phyloP scores from a whole-genome alignment of 2,329 filamentous ascomycete genomes.

The Penicillium sp. region DNA sequence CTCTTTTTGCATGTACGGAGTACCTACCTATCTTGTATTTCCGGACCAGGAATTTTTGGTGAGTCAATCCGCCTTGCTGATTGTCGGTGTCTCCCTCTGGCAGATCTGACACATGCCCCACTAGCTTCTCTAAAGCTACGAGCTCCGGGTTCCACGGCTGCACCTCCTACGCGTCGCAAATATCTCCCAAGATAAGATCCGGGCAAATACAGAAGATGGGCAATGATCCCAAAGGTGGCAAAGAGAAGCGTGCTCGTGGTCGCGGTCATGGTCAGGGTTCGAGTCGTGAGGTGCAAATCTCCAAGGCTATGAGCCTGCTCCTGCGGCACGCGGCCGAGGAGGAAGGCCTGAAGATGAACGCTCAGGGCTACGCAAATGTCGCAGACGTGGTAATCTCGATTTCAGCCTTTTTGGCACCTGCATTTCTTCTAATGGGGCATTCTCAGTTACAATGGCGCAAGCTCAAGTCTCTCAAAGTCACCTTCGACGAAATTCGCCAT shows the following conservation, averaged over 20 bases:
- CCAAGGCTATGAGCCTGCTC: slow-evolving; percentile 43
- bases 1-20: too few relatives aligned
- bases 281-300: slow-evolving; percentile 36
- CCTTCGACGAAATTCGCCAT: slow-evolving; percentile 65
- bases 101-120: slow-evolving; percentile 12
- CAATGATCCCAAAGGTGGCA: not conserved
- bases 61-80: not conserved
- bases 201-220: not conserved
- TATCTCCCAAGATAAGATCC: not conserved
- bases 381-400: slow-evolving; percentile 50
- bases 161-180: slow-evolving; percentile 1
- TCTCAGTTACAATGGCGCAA: slow-evolving; percentile 54
- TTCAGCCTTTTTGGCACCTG: not conserved
- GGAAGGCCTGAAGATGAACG: slow-evolving; percentile 56
- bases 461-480: slow-evolving; percentile 66
- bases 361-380: slow-evolving; percentile 58
- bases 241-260: slow-evolving; percentile 6
- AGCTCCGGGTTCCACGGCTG: slow-evolving; percentile 1
- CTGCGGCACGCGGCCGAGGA: slow-evolving; percentile 59
- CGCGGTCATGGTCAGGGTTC: slow-evolving; percentile 14
- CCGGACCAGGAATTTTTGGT: not conserved
- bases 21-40: too few relatives aligned
- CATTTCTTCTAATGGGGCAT: not conserved
- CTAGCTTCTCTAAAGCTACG: slow-evolving; percentile 8
- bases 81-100: not conserved